Evolutionary conservation across 73 alveolate species (phyloP), one percentile per base, ranked within the genome.

Genomic region (Paramecium bursaria): DNA sequence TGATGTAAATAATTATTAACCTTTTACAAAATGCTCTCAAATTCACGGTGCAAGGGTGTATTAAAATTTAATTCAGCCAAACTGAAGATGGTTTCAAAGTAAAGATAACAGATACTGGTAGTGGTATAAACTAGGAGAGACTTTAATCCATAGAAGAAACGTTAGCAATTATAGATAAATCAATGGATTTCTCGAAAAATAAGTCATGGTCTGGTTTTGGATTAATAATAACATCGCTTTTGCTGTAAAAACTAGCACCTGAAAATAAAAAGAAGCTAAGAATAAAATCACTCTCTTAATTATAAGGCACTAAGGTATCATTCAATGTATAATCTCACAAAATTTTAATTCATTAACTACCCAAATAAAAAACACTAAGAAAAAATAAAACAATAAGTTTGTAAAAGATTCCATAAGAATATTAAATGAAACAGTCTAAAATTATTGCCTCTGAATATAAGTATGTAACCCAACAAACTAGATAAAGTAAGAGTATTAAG

Each of bases 171-270:
- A n/a, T n/a, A n/a, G n/a, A n/a, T n/a, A n/a, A n/a, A n/a, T n/a
- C n/a, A n/a, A n/a, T n/a, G n/a, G n/a, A n/a, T n/a, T n/a, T n/a
- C n/a, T n/a, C n/a, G n/a, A n/a, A n/a, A n/a, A n/a, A n/a, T n/a
- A n/a, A n/a, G n/a, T n/a, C n/a, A n/a, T 57, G 76, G 76, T 50
- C 27, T 57, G 76, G 76, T 17, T 57, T 57, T 57, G 76, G 76
- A 30, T 7, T 57, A 11, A 2, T 57, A 23, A 30, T 57, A 4
- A 30, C 76, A 0, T 30, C 47, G 0, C 27, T 57, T 30, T 57
- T 57, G 19, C 33, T 57, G 17, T 57, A 48, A n/a, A 57, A 57
- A 29, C 76, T 57, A 11, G 27, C 51, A 19, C 76, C 76, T 57
- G 50, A 30, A 3, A 50, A 57, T 57, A 30, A 27, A 14, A 57